phyloP scores from a whole-genome alignment of 169 alveolate species.

The Eimeria tenella region DNA sequence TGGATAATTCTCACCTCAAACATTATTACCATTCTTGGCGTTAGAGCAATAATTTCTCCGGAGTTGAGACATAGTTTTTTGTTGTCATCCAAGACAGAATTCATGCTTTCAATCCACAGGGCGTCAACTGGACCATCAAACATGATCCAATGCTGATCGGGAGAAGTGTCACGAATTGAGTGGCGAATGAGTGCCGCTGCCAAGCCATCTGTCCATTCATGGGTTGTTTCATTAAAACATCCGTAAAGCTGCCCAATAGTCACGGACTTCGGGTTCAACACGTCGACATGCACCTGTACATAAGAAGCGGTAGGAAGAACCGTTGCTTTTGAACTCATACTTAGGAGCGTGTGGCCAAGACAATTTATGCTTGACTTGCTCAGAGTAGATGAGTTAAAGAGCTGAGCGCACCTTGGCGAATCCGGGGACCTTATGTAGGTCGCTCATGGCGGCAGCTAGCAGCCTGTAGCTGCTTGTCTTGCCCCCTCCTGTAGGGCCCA shows the following conservation, averaged over 20 bases:
- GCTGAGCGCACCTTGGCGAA: constrained; percentile 61
- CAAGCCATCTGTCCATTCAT: constrained; percentile 94
- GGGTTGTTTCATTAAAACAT: constrained; percentile 91
- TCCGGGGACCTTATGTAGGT: constrained; percentile 70
- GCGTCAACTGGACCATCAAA: constrained; percentile 98
- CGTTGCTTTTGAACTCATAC: neutral
- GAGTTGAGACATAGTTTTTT: constrained; percentile 95
- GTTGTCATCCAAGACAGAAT: constrained; percentile 97
- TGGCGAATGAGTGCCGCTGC: constrained; percentile 90
- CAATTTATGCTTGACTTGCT: neutral
- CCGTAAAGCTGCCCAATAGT: constrained; percentile 93
- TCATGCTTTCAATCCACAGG: constrained; percentile 97
- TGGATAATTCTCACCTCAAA: constrained; percentile 87
- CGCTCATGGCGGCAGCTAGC: constrained; percentile 87
- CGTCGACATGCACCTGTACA: constrained; percentile 88
- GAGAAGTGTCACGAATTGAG: constrained; percentile 86
- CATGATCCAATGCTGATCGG: constrained; percentile 92
- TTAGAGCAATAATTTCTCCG: constrained; percentile 95
- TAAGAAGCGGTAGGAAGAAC: constrained; percentile 73
- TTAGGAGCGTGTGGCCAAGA: neutral
- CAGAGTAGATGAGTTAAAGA: neutral
- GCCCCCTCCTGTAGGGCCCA: constrained; percentile 98
- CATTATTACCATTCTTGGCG: constrained; percentile 95
- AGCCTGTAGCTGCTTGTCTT: constrained; percentile 93
- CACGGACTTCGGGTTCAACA: constrained; percentile 93